Evolutionary conservation across 2,329 filamentous ascomycete genomes (phyloP), one percentile per base, ranked within the genome.

Genomic region (Fonsecaea pedrosoi): DNA sequence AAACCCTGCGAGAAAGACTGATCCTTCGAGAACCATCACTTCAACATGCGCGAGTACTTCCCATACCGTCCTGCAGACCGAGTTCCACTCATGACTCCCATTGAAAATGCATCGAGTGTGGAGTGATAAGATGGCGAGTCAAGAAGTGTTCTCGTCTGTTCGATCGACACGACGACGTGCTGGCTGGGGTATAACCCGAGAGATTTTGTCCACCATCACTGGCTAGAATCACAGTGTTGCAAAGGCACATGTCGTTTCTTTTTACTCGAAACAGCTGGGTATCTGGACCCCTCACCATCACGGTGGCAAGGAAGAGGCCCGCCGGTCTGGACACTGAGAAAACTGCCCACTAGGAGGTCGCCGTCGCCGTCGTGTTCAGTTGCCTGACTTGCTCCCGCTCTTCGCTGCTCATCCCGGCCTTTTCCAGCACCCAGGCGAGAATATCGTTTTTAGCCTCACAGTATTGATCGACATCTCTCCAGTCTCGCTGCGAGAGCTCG

Each of bases 361-460:
- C 45, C 45, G 18, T 50, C 21, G 45, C 45, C 45, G 45, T 59
- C 56, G 67, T 67, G 57, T 67, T 70, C 38, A 68, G 37, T 30
- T 42, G 61, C 50, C 69, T 66, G 32, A 67, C 65, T 38, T 62
- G n/a, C 30, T 66, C 55, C 13, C 65, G 59, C n/a, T 70, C 69
- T 42, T 69, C 60, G 15, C 21, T 58, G 38, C 55, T 64, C 38
- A 70, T 38, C 2, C 66, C 66, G 13, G 69, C 66, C 59, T 62
- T 59, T 32, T 67, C 64, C 66, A 69, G 55, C 9, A 70, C 54
- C 69, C 63, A 65, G 18, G 45, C 54, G n/a, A 70, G 53, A 48
- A 69, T 67, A 18, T 67, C 69, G 40, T 68, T 71, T 57, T 71
- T 71, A 35, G 69, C 69, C 18, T 66, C 68, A 57, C 69, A 71